Conservation (phyloP, 495 filamentous ascomycete species). For the Paragyromitra xinjiangensis region DNA sequence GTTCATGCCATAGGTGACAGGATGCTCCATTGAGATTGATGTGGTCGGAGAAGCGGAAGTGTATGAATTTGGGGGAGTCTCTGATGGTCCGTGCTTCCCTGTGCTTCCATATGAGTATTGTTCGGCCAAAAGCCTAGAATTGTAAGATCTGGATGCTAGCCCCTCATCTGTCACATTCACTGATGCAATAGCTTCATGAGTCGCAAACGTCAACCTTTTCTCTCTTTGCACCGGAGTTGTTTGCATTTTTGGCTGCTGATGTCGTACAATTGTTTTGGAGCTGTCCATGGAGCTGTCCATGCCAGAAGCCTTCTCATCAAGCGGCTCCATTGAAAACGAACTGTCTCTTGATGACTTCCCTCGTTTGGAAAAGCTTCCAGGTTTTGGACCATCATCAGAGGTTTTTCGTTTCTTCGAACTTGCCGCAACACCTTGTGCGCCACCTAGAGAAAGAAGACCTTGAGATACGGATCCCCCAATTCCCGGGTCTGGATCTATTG, state of each 20-base stretch:
- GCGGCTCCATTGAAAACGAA: constrained; percentile 51
- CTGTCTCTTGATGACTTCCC: constrained; percentile 52
- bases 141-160: constrained; percentile 30
- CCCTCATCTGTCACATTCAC: constrained; percentile 36
- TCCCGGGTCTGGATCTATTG: constrained; percentile 35
- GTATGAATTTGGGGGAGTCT: constrained; percentile 44
- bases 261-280: constrained; percentile 31
- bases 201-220: constrained; percentile 45
- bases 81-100: constrained; percentile 34
- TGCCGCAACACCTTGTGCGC: constrained; percentile 13
- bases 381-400: constrained; percentile 45
- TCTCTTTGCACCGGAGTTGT: constrained; percentile 35
- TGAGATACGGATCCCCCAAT: constrained; percentile 49
- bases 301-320: constrained; percentile 24
- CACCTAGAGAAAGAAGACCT: constrained; percentile 31
- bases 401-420: constrained; percentile 52
- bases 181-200: constrained; percentile 19
- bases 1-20: constrained; percentile 27
- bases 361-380: constrained; percentile 41
- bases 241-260: constrained; percentile 36
- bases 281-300: constrained; percentile 37
- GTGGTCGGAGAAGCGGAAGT: constrained; percentile 49
- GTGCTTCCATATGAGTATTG: constrained; percentile 37
- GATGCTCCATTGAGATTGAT: constrained; percentile 46
- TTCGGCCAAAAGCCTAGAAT: constrained; percentile 30